Evolutionary conservation across 2,329 filamentous ascomycete species (phyloP).

Genomic region (Graphilbum sp.): DNA sequence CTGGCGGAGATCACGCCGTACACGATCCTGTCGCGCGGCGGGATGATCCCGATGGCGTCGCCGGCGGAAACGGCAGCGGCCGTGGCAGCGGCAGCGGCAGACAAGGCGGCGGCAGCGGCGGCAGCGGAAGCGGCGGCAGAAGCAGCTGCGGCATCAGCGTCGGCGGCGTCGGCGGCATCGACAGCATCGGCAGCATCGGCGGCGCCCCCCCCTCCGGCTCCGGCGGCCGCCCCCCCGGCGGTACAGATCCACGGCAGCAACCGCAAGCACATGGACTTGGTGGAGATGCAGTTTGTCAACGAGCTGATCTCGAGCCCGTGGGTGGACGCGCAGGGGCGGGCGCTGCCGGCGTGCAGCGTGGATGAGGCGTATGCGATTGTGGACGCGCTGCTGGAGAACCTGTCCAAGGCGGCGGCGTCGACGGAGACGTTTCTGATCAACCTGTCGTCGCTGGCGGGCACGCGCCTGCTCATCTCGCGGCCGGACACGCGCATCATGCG

Average conservation of each 20-base stretch:
- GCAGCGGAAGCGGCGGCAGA: not conserved
- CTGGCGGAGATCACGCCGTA: not conserved
- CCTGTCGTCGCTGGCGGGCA: conserved; percentile 38
- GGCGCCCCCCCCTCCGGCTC: not conserved
- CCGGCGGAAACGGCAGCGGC: not conserved
- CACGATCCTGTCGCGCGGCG: not conserved
- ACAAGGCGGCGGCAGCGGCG: not conserved
- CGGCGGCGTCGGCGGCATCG: not conserved
- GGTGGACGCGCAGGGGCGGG: conserved; percentile 29
- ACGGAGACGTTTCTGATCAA: conserved; percentile 43
- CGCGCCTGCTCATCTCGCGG: conserved; percentile 29
- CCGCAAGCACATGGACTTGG: conserved; percentile 37
- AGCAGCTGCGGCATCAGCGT: not conserved
- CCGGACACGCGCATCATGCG: conserved; percentile 24
- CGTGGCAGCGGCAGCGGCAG: not conserved
- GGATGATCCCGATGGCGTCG: not conserved
- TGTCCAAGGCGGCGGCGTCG: conserved; percentile 28
- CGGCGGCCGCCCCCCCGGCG: no score
- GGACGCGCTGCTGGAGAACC: conserved; percentile 33
- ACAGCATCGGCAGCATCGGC: not conserved
- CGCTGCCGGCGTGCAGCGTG: conserved; percentile 25
- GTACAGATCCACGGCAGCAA: no score
- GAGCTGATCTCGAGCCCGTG: conserved; percentile 33
- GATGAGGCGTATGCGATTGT: conserved; percentile 39
- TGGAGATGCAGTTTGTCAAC: conserved; percentile 37